phyloP scores from a whole-genome alignment of 257 asterid species.

The Cordia subcordata region DNA sequence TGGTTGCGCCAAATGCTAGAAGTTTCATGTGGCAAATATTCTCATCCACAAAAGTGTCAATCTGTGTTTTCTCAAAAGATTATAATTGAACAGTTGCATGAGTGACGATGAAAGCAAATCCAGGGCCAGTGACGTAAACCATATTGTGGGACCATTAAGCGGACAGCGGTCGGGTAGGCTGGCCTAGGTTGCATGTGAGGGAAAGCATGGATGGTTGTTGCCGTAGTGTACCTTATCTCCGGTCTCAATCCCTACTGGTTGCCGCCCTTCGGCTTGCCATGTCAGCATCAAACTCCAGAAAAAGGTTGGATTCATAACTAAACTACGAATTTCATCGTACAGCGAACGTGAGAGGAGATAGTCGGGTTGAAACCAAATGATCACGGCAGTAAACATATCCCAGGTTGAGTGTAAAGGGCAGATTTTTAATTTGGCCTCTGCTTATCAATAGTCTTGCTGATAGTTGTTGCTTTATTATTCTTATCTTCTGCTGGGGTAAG shows the following conservation, averaged over 20 bases:
- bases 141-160: neutral
- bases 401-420: no score
- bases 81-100: neutral
- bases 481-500: neutral
- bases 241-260: neutral
- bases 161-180: neutral
- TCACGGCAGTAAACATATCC: no score
- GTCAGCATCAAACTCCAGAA: no score
- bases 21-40: constrained; percentile 34
- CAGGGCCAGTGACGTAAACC: neutral
- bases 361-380: no score
- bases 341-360: no score
- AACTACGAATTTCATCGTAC: no score
- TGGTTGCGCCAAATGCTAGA: constrained; percentile 32
- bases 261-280: no score
- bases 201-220: neutral
- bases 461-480: neutral
- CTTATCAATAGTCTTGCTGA: neutral
- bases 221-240: neutral
- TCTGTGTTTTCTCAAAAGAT: neutral
- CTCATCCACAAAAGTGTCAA: constrained; percentile 46
- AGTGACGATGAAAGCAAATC: neutral
- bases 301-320: no score
- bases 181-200: neutral
- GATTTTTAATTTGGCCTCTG: neutral